A percentile compares a stretch with the other conserved stretches of the same genome.
phyloP scores from a whole-genome alignment of 345 rosid genomes.

The Mangifera indica region DNA sequence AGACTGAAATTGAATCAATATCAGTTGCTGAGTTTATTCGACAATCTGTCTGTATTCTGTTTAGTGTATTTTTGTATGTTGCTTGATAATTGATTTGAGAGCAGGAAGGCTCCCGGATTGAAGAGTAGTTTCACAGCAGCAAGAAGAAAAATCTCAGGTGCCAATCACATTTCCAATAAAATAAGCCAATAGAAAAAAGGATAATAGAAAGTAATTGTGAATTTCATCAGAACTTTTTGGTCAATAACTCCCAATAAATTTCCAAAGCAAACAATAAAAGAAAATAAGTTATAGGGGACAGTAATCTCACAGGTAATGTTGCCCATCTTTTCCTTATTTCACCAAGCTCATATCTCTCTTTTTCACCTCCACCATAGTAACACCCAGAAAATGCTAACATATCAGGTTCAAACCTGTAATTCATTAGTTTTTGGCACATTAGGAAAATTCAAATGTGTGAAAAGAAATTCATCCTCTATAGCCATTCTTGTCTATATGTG shows the following conservation, averaged over 20 bases:
- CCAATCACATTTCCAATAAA: conserved; percentile 16
- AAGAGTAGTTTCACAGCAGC: too few relatives aligned
- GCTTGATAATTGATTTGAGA: too few relatives aligned
- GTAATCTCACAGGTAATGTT: conserved; percentile 84
- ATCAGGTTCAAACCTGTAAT: conserved; percentile 92
- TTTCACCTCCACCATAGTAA: conserved; percentile 99
- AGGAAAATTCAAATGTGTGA: conserved; percentile 10
- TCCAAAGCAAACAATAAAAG: conserved; percentile 6
- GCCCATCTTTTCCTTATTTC: conserved; percentile 96
- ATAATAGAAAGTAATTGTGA: not conserved
- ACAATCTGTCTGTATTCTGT: too few relatives aligned
- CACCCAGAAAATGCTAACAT: conserved; percentile 99
- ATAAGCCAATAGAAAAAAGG: not conserved
- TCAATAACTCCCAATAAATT: not conserved
- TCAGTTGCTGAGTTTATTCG: too few relatives aligned
- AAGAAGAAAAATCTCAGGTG: too few relatives aligned
- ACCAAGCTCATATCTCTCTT: conserved; percentile 80
- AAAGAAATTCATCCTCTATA: not conserved
- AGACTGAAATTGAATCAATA: too few relatives aligned
- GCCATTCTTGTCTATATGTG: not conserved
- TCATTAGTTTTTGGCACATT: not conserved
- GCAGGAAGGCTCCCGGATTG: too few relatives aligned
- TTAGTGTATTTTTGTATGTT: too few relatives aligned
- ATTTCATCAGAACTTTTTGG: not conserved
- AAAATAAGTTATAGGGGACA: conserved; percentile 9